phyloP scores from a whole-genome alignment of 345 rosid species.

The Cardamine occulta region DNA sequence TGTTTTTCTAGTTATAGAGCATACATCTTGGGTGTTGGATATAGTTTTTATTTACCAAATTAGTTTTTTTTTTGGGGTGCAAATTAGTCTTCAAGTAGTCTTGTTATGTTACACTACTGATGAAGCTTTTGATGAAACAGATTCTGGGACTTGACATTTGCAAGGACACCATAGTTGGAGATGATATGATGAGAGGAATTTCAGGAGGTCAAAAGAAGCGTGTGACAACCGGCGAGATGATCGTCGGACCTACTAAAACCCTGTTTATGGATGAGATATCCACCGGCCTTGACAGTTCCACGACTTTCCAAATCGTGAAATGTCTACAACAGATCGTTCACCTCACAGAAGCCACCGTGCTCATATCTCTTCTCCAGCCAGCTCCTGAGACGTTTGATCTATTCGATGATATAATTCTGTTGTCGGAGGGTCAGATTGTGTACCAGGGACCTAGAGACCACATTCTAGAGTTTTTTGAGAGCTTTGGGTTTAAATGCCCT shows the following conservation, averaged over 20 bases:
- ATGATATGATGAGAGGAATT: conserved; percentile 74
- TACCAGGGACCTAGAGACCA: conserved; percentile 77
- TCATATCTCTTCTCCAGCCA: conserved; percentile 80
- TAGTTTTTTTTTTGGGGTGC: neutral
- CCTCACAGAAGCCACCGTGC: conserved; percentile 64
- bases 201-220: conserved; percentile 83
- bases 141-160: conserved; percentile 76
- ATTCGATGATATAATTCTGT: conserved; percentile 68
- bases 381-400: conserved; percentile 85
- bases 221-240: conserved; percentile 90
- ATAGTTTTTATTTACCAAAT: neutral
- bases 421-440: conserved; percentile 73
- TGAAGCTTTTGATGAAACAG: conserved; percentile 44
- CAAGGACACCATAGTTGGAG: conserved; percentile 77
- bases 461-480: conserved; percentile 63
- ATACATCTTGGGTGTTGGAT: neutral
- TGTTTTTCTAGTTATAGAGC: neutral
- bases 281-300: conserved; percentile 83
- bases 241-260: conserved; percentile 82
- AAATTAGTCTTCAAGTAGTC: neutral
- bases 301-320: conserved; percentile 75
- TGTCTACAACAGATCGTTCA: conserved; percentile 83
- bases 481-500: conserved; percentile 68
- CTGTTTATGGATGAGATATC: conserved; percentile 90
- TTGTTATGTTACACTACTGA: neutral